phyloP scores from a whole-genome alignment of 164 flowering plant genomes.

The Nelumbo lutea region DNA sequence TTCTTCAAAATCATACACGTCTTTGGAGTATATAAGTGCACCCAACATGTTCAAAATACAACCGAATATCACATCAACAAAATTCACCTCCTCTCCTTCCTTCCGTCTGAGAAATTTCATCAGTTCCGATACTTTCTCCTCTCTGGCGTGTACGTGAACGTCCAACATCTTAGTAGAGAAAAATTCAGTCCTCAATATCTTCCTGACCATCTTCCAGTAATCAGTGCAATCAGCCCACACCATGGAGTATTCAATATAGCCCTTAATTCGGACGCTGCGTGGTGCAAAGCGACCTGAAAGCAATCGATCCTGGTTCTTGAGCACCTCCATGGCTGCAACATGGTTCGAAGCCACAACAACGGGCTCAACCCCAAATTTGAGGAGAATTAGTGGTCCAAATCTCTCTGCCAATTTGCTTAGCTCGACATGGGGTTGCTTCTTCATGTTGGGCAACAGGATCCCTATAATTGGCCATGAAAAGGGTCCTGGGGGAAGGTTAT shows the following conservation, averaged over 20 bases:
- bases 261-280: constrained; percentile 7
- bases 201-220: constrained; percentile 31
- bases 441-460: constrained; percentile 23
- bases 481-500: constrained; percentile 35
- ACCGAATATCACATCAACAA: constrained; percentile 21
- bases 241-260: constrained; percentile 10
- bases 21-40: constrained; percentile 17
- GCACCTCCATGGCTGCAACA: constrained; percentile 25
- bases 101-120: constrained; percentile 11
- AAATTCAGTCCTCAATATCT: constrained; percentile 30
- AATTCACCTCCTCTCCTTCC: constrained; percentile 20
- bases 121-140: constrained; percentile 22
- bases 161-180: constrained; percentile 31
- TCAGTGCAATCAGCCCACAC: constrained; percentile 31
- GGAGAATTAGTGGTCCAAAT: constrained; percentile 30
- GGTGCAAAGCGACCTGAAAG: constrained; percentile 23
- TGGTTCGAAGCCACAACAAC: constrained; percentile 29
- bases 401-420: constrained; percentile 16
- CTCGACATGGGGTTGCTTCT: constrained; percentile 21
- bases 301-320: constrained; percentile 30
- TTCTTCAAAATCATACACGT: constrained; percentile 20
- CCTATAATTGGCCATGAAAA: constrained; percentile 28
- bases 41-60: constrained; percentile 21
- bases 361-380: constrained; percentile 22
- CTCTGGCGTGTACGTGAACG: constrained; percentile 24